A percentile compares a stretch with the other conserved stretches of the same genome.
These are phyloP conservation scores for Solanum gandarillasii DNA, from an alignment of 257 asterid species.

Conservation along the genomic window DNA sequence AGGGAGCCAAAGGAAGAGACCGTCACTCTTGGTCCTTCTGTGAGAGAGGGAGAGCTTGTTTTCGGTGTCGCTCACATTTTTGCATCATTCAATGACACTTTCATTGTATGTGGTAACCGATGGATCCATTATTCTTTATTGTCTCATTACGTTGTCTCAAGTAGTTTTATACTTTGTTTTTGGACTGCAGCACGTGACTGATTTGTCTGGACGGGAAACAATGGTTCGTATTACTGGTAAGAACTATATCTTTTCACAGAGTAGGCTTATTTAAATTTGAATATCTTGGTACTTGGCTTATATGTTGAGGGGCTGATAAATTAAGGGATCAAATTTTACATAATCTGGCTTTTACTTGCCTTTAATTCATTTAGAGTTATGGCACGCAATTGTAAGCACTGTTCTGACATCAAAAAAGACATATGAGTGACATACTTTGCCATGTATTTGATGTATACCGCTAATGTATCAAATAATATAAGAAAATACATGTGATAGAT, in stretches of 20 bases:
- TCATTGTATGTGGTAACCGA: neutral
- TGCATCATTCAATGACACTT: conserved; percentile 1
- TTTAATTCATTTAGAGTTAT: neutral
- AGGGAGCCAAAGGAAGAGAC: conserved; percentile 5
- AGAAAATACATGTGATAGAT: neutral
- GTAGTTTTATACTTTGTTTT: neutral
- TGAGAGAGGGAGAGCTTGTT: neutral
- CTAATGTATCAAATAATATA: neutral
- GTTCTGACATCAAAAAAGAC: neutral
- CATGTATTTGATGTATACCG: neutral
- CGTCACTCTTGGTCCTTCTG: neutral
- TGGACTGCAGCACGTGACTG: neutral
- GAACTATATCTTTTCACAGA: neutral
- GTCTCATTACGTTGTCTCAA: neutral
- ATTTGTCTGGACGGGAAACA: conserved; percentile 1
- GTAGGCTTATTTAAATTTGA: neutral
- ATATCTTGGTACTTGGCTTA: neutral
- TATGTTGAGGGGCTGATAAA: neutral
- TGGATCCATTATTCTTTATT: neutral
- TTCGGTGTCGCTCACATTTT: neutral
- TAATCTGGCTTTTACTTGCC: neutral
- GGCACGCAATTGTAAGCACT: neutral
- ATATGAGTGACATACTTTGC: neutral
- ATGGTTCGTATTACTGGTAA: conserved; percentile 1
- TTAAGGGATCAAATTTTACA: neutral